Conservation (phyloP, 495 filamentous ascomycete genomes). For the Tuber calosporum region DNA sequence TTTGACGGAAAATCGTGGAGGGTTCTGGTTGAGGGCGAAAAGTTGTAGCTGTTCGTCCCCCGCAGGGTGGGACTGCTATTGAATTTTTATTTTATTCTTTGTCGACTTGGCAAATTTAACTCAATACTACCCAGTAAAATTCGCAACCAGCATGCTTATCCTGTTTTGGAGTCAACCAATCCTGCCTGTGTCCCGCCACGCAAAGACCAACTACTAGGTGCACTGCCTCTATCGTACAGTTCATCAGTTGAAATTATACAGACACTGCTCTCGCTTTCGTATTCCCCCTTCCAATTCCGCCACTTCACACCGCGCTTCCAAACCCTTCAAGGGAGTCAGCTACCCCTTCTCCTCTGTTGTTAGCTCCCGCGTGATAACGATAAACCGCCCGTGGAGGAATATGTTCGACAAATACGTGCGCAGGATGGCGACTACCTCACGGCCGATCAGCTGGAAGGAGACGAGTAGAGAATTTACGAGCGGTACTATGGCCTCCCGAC, state of each 20-base stretch:
- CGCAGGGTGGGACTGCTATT: slow-evolving; percentile 65
- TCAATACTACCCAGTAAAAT: no score
- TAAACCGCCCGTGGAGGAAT: slow-evolving; percentile 47
- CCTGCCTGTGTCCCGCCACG: no score
- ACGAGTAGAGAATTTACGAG: slow-evolving; percentile 68
- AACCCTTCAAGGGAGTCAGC: background rate
- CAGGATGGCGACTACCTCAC: slow-evolving; percentile 72
- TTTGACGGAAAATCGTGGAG: slow-evolving; percentile 41
- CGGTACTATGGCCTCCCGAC: slow-evolving; percentile 68
- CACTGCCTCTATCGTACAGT: no score
- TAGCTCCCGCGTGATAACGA: background rate
- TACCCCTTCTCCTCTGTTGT: background rate
- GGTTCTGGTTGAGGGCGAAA: slow-evolving; percentile 43
- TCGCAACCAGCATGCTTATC: no score
- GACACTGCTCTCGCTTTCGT: no score
- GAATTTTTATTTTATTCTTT: background rate
- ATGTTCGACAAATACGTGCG: slow-evolving; percentile 62
- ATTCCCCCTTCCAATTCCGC: background rate
- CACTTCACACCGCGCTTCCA: background rate
- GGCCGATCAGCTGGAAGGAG: slow-evolving; percentile 56
- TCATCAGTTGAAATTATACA: no score
- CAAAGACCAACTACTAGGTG: no score
- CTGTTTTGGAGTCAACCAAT: no score
- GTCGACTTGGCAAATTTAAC: background rate
- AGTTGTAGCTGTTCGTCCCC: slow-evolving; percentile 55